A percentile compares a stretch with the other conserved stretches of the same genome.
These are phyloP conservation scores for Boletus sp. DNA, from an alignment of 1,284 basidiomycete species.

Conservation along the genomic window DNA sequence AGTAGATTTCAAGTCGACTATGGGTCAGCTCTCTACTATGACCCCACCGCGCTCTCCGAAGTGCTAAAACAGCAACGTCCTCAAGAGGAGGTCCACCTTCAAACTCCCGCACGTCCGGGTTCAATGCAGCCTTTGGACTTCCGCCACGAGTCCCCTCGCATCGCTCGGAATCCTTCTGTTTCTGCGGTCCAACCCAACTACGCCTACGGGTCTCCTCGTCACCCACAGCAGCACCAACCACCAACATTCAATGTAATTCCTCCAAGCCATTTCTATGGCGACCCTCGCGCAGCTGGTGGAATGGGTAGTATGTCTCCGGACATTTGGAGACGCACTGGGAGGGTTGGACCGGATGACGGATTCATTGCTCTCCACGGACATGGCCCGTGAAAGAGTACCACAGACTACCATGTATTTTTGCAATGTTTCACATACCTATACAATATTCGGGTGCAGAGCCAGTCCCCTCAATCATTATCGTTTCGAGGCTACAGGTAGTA, in stretches of 20 bases:
- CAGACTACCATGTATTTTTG: conserved; percentile 12
- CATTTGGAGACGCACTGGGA: conserved; percentile 33
- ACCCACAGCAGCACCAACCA: conserved; percentile 29
- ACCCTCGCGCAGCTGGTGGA: conserved; percentile 27
- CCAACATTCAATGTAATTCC: conserved; percentile 31
- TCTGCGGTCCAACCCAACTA: conserved; percentile 31
- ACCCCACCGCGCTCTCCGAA: conserved; percentile 43
- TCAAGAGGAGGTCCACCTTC: conserved; percentile 29
- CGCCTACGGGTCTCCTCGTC: conserved; percentile 35
- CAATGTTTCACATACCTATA: not conserved
- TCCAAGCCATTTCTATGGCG: conserved; percentile 36
- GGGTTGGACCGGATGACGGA: conserved; percentile 33
- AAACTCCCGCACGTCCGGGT: conserved; percentile 19
- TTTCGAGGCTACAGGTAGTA: not conserved
- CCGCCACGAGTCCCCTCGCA: conserved; percentile 32
- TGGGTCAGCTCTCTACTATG: conserved; percentile 50
- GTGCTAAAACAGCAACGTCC: conserved; percentile 37
- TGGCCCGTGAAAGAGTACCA: conserved; percentile 25
- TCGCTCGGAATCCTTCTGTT: conserved; percentile 24
- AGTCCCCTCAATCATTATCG: not conserved
- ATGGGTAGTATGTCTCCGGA: conserved; percentile 39
- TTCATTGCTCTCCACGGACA: conserved; percentile 31
- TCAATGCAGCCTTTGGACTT: conserved; percentile 35
- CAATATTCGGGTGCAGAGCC: not conserved
- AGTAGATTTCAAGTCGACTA: conserved; percentile 47